Evolutionary conservation across 75 land plant genomes (phyloP).

Genomic region (Cryptomeria japonica): DNA sequence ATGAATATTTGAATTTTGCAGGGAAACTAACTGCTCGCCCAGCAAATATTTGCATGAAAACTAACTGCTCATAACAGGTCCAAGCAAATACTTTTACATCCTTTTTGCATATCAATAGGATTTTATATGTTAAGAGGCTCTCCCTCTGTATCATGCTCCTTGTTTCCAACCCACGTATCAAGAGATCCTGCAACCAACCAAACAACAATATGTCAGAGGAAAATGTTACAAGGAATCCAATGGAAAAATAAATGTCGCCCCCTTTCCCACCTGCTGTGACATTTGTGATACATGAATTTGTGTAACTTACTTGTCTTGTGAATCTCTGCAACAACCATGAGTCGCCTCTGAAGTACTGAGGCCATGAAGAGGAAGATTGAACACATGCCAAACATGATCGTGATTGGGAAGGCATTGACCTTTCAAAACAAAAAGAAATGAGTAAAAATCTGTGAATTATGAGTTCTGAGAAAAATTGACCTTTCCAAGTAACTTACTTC

Average conservation of each 20-base stretch:
- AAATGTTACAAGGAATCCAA: background rate
- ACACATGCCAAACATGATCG: constrained; percentile 99
- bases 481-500: background rate
- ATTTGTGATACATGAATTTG: background rate
- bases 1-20: background rate
- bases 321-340: constrained; percentile 76
- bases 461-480: background rate
- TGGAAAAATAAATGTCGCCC: background rate
- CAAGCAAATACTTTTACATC: background rate
- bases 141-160: constrained; percentile 59
- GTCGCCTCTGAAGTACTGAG: constrained; percentile 73
- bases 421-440: constrained; percentile 25
- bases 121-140: constrained; percentile 64
- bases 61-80: background rate
- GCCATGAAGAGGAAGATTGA: constrained; percentile 94
- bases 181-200: constrained; percentile 34
- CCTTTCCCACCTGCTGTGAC: background rate
- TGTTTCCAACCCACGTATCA: constrained; percentile 44
- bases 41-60: too few species aligned
- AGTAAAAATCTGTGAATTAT: background rate
- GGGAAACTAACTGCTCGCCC: background rate
- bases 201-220: background rate
- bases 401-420: constrained; percentile 97
- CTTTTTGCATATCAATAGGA: background rate
- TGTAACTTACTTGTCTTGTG: constrained; percentile 63